Conservation (phyloP, 2,329 filamentous ascomycete genomes). For the Tothia fuscella region DNA sequence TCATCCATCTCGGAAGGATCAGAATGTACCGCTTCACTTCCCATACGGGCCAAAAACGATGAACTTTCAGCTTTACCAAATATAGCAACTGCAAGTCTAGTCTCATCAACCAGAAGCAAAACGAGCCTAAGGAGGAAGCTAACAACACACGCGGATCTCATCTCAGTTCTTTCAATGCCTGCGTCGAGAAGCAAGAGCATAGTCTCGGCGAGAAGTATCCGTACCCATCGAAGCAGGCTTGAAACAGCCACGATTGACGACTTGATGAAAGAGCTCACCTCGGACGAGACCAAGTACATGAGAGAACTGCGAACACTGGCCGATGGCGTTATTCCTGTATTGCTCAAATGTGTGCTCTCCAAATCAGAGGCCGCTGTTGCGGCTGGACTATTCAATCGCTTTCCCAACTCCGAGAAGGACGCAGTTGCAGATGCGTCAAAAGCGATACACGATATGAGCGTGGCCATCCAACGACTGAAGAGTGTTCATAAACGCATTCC, state of each 20-base stretch:
- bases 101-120: conserved; percentile 25
- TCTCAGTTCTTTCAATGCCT: conserved; percentile 77
- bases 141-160: conserved; percentile 85
- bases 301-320: conserved; percentile 86
- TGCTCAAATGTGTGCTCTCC: conserved; percentile 72
- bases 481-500: conserved; percentile 71
- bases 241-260: conserved; percentile 60
- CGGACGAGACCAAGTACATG: conserved; percentile 79
- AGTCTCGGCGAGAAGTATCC: conserved; percentile 65
- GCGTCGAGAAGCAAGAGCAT: conserved; percentile 48
- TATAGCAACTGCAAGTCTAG: conserved; percentile 1
- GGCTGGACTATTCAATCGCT: conserved; percentile 49
- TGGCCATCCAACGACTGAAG: conserved; percentile 75
- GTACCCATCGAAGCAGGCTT: conserved; percentile 56
- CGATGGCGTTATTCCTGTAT: conserved; percentile 86
- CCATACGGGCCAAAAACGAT: conserved; percentile 3
- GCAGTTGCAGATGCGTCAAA: conserved; percentile 57
- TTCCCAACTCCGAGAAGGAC: conserved; percentile 41
- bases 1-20: conserved; percentile 19
- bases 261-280: conserved; percentile 64
- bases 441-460: conserved; percentile 88
- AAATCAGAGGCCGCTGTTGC: conserved; percentile 53
- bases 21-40: conserved; percentile 14
- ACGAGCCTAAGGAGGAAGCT: conserved; percentile 58
- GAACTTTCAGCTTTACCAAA: not conserved